Conservation (phyloP, 225 moss, liverwort and hornwort genomes). For the Sphagnum contortum region DNA sequence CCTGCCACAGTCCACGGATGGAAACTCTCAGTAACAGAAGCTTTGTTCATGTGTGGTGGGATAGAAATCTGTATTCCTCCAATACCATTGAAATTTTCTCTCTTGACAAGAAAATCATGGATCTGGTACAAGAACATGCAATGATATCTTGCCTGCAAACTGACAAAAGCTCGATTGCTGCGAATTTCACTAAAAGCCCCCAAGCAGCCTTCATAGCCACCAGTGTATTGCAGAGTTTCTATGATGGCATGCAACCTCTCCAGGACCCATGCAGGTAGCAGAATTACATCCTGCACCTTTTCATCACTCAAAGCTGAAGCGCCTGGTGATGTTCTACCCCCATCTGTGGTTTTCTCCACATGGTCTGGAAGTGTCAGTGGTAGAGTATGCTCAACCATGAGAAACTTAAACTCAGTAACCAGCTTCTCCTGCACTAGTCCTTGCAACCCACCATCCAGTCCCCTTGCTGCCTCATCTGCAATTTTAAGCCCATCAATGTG, state of each 20-base stretch:
- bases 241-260: conserved; percentile 38
- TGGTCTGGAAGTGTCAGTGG: conserved; percentile 50
- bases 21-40: conserved; percentile 10
- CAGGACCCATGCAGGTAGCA: conserved; percentile 33
- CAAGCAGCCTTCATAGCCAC: conserved; percentile 41
- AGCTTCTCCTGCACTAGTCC: conserved; percentile 59
- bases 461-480: too few species aligned
- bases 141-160: conserved; percentile 30
- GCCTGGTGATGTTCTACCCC: background rate
- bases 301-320: too few species aligned
- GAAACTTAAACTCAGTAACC: conserved; percentile 54
- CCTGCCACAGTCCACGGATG: conserved; percentile 35
- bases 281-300: background rate
- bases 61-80: background rate
- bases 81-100: conserved; percentile 1
- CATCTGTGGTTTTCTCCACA: conserved; percentile 18
- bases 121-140: background rate
- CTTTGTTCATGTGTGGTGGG: background rate
- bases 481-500: too few species aligned
- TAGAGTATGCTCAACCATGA: conserved; percentile 56
- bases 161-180: conserved; percentile 55
- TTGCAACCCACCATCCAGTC: conserved; percentile 54
- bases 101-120: background rate
- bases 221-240: conserved; percentile 28
- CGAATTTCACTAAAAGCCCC: conserved; percentile 51